Base-by-base conservation (phyloP, 306 rosid species). In the Trichosanthes truncata region DNA sequence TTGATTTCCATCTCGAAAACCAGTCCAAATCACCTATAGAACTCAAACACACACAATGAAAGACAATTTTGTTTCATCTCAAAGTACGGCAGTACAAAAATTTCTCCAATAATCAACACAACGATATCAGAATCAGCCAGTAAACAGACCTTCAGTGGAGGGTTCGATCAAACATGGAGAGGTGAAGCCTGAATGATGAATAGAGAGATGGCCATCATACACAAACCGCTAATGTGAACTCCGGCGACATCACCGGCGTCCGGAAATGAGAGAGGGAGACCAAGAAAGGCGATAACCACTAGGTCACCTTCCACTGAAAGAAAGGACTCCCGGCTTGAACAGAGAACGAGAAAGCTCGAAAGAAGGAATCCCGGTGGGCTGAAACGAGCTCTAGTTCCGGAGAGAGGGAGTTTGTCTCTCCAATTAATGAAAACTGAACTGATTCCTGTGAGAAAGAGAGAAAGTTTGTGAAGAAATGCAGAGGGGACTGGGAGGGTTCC, bases 71-170 rank as follows among this genome's bases (percentile, higher is more conserved):
- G 18, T 41, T 68, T 21, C 20, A 11, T 68, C 38, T 35, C 26
- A 36, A 36, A 66, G 20, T 33, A 66, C 0, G 46, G 10, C 1
- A 65, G 11, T 3, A 36, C 73, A 65, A 1, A 65, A 65, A 65
- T 35, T 18, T 38, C 74, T 66, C 66, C 49, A 66, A 9, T 31
- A 61, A 61, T 17, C 26, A 35, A 35, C 49, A 40, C 8, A 67
- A 67, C 9, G 51, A n/a, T 40, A n/a, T 4, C 51, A 67, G 74
- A 67, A 67, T 13, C 74, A n/a, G 46, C 74, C 74, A 9, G 31
- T 9, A 67, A 67, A 68, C 53, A 41, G 33, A 68, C 75, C 75
- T 68, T 68, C 75, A 68, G 18, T 10, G 75, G 75, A 68, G 52
- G 15, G 29, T 21, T 63, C 18, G 71, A 33, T 63, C 71, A 63